Conservation (phyloP, 2,329 filamentous ascomycete species). For the Ceratocystis harringtonii region DNA sequence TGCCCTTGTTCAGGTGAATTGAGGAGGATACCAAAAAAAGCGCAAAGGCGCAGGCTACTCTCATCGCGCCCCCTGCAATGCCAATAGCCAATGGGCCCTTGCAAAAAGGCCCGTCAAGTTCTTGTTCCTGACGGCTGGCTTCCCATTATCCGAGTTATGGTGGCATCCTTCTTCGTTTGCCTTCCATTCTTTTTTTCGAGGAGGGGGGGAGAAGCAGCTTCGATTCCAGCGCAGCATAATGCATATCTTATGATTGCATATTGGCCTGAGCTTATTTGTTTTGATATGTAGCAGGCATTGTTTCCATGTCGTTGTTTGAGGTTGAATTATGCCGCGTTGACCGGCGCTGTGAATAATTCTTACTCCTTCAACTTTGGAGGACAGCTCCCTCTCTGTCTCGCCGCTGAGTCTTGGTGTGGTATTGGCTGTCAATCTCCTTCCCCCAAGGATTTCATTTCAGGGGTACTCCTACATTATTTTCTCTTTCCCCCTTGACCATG, state of each 20-base stretch:
- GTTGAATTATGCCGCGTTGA: background rate
- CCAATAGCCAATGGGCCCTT: constrained; percentile 1
- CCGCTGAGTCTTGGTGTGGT: background rate
- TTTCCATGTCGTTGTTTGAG: background rate
- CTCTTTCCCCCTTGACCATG: constrained; percentile 2
- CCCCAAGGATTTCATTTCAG: background rate
- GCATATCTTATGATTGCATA: background rate
- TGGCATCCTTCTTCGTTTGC: background rate
- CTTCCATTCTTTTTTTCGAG: background rate
- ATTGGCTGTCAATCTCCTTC: background rate
- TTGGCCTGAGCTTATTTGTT: background rate
- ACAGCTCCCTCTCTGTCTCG: background rate
- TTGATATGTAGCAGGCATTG: background rate
- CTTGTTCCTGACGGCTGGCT: constrained; percentile 5
- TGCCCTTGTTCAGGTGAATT: background rate
- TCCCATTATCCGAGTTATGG: background rate
- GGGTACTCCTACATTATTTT: background rate
- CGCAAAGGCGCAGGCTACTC: background rate
- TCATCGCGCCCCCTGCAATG: background rate
- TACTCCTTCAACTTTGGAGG: background rate
- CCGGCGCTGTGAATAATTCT: background rate
- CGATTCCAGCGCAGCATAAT: background rate
- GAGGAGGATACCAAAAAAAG: constrained; percentile 4
- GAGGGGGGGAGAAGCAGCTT: background rate
- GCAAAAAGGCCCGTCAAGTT: constrained; percentile 5